phyloP scores from a whole-genome alignment of 495 filamentous ascomycete species.

The Aspergillus cavernicola region DNA sequence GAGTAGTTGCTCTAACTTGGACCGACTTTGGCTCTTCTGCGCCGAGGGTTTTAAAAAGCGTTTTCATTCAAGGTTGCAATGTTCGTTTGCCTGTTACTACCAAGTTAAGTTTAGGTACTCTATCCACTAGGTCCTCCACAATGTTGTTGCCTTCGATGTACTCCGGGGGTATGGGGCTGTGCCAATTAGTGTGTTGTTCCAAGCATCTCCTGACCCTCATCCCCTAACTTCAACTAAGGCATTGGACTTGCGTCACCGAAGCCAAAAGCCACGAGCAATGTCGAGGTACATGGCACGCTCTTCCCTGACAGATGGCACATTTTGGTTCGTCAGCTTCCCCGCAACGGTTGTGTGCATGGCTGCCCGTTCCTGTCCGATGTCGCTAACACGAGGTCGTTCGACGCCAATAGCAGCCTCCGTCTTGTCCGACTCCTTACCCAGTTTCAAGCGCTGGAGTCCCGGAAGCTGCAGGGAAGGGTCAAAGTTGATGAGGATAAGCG shows the following conservation, averaged over 20 bases:
- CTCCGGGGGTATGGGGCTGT: too few species aligned
- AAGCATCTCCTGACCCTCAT: background rate
- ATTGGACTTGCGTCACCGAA: slow-evolving; percentile 19
- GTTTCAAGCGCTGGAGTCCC: slow-evolving; percentile 19
- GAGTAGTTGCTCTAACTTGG: too few species aligned
- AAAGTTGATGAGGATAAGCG: slow-evolving; percentile 60
- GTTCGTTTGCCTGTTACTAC: background rate
- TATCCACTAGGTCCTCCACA: background rate
- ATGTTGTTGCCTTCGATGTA: background rate
- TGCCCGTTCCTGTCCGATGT: slow-evolving; percentile 16
- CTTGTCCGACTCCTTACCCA: slow-evolving; percentile 1
- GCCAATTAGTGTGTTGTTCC: background rate
- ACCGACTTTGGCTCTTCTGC: background rate
- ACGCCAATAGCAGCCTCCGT: slow-evolving; percentile 11
- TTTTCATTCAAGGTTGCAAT: background rate
- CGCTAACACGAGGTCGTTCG: slow-evolving; percentile 14
- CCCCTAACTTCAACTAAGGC: background rate
- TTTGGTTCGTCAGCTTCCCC: slow-evolving; percentile 13
- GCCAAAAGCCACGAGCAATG: slow-evolving; percentile 38
- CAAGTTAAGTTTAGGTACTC: background rate
- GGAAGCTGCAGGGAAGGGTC: slow-evolving; percentile 52
- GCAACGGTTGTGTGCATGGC: slow-evolving; percentile 10
- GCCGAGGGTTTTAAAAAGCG: background rate
- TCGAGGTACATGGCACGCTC: slow-evolving; percentile 32
- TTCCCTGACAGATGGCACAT: slow-evolving; percentile 27